A percentile compares a stretch with the other conserved stretches of the same genome.
Conservation (phyloP, 805 yeast genomes). For the Metschnikowia orientalis region DNA sequence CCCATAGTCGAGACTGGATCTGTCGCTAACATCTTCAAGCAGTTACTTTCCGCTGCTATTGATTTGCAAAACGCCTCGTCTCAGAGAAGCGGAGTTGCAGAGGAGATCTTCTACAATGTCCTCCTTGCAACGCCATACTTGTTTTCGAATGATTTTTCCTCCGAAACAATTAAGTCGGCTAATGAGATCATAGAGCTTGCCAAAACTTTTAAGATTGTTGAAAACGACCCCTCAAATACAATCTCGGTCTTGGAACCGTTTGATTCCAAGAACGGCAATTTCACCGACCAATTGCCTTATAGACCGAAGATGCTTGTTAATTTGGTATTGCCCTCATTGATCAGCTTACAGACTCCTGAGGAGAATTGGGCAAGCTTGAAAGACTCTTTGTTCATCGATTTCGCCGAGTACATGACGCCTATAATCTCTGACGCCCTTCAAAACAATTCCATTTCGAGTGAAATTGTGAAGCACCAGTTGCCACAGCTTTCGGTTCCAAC, state of each 20-base stretch:
- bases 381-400: constrained; percentile 30
- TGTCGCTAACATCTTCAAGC: constrained; percentile 42
- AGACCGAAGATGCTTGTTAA: constrained; percentile 45
- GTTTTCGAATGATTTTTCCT: constrained; percentile 39
- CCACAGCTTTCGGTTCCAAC: constrained; percentile 38
- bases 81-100: constrained; percentile 56
- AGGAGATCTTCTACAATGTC: constrained; percentile 60
- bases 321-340: constrained; percentile 49
- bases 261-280: constrained; percentile 29
- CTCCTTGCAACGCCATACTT: constrained; percentile 63
- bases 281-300: constrained; percentile 41
- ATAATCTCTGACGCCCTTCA: constrained; percentile 30
- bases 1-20: constrained; percentile 54
- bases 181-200: constrained; percentile 47
- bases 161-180: constrained; percentile 30
- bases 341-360: constrained; percentile 29
- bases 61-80: constrained; percentile 44
- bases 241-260: constrained; percentile 33
- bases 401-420: constrained; percentile 28
- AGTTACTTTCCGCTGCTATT: constrained; percentile 52
- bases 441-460: constrained; percentile 35
- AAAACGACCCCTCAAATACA: constrained; percentile 15
- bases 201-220: constrained; percentile 30
- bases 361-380: constrained; percentile 37
- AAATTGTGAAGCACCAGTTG: constrained; percentile 36